Conservation (phyloP, 2,329 filamentous ascomycete species). For the Exophiala sp. region DNA sequence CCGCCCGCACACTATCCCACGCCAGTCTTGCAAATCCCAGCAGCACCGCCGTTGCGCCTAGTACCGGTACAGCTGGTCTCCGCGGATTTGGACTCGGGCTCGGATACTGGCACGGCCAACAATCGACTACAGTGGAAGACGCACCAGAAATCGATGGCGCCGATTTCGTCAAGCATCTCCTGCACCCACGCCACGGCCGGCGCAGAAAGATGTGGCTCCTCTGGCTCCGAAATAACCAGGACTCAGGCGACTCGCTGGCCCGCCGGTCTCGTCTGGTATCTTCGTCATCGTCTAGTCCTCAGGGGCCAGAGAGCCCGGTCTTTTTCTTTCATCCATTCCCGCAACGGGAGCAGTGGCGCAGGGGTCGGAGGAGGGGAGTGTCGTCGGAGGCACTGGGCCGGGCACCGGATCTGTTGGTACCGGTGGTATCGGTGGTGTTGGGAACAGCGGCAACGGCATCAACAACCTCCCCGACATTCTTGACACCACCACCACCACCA, state of each 20-base stretch:
- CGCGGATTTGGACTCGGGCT: not conserved
- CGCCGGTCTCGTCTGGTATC: not conserved
- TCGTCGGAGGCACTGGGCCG: too few species aligned
- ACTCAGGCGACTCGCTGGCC: not conserved
- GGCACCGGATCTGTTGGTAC: too few species aligned
- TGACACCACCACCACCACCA: not conserved
- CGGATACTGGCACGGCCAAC: constrained; percentile 1
- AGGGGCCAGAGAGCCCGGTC: constrained; percentile 12
- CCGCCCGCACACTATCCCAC: constrained; percentile 19
- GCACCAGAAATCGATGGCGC: constrained; percentile 15
- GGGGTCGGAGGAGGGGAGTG: not conserved
- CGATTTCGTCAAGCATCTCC: constrained; percentile 23
- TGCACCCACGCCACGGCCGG: constrained; percentile 19
- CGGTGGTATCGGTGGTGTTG: not conserved
- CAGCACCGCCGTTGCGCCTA: not conserved
- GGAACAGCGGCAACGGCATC: too few species aligned
- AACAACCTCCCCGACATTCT: not conserved
- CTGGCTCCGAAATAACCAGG: constrained; percentile 26
- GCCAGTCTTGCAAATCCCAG: constrained; percentile 10
- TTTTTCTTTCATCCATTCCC: constrained; percentile 18
- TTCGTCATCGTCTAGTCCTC: not conserved
- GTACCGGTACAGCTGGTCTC: not conserved
- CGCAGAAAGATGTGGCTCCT: constrained; percentile 27
- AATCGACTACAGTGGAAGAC: not conserved
- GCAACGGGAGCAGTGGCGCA: constrained; percentile 5